Evolutionary conservation across 177 flowering plant species (phyloP), one percentile per base, ranked within the genome.

Genomic region (Tripterygium wilfordii): DNA sequence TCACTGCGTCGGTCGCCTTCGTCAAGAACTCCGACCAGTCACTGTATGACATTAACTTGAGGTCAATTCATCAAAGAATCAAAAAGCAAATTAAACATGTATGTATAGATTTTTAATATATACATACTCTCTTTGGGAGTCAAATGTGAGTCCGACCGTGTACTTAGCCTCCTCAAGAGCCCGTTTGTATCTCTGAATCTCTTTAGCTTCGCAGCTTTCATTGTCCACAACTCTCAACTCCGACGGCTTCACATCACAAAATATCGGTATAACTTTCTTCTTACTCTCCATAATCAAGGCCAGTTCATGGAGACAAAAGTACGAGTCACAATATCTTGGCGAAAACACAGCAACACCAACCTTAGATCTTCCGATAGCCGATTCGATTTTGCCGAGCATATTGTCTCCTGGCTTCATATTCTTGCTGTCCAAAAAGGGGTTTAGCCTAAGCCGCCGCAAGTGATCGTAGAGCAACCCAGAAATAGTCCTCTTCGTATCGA

Each of bases 331-430:
- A 17, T 70, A 74, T 1, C 48, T 31, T 0, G 75, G 75, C 4
- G 79, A 74, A 30, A 74, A 74, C 10, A 74, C 64, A 3, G 72
- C 70, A 1, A 74, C 50, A 1, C 72, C 75, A 12, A 61, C 12
- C 36, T 68, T 67, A 39, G 76, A 65, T 1, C 41, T 48, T 4
- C 10, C 36, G n/a, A 75, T 65, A 0, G 58, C 79, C 1, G 10
- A 2, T 17, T 71, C 48, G 9, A 75, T 71, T 4, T 65, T 50
- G 12, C 54, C 71, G 27, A 57, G 63, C 33, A 71, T 26, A 31
- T 48, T 65, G 43, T 75, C 79, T 2, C 76, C 79, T 0, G 76
- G 71, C 42, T 65, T 68, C 79, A 75, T 70, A 49, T 22, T 71
- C 62, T 60, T 67, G 69, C 56, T 63, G 40, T 75, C 79, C 50